Conservation (phyloP, 1,284 basidiomycete species). For the Microbotryomycetes sp. region DNA sequence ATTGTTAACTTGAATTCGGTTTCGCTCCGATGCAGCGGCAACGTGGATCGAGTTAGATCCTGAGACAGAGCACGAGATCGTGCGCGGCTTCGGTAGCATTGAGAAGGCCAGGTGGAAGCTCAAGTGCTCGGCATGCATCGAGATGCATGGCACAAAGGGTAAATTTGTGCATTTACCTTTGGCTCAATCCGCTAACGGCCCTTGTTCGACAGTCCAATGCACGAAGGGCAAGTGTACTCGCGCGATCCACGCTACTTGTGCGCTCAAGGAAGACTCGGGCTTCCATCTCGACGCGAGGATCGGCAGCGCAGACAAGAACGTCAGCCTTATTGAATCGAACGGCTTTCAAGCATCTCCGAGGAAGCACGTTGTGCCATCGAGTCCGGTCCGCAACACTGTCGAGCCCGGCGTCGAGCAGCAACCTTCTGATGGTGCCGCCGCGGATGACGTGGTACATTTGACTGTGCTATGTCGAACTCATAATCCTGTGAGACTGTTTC, state of each 20-base stretch:
- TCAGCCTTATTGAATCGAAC: constrained; percentile 13
- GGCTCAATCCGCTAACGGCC: background rate
- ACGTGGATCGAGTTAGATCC: constrained; percentile 35
- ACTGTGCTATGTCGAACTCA: constrained; percentile 26
- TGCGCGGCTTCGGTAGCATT: constrained; percentile 75
- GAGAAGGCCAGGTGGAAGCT: constrained; percentile 83
- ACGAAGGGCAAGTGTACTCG: constrained; percentile 53
- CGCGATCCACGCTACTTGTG: constrained; percentile 90
- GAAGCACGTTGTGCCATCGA: constrained; percentile 54
- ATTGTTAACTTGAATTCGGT: background rate
- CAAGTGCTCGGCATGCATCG: constrained; percentile 78
- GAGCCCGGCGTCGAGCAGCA: background rate
- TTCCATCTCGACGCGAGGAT: constrained; percentile 59
- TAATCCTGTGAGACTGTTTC: constrained; percentile 55
- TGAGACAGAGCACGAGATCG: constrained; percentile 46
- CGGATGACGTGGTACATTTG: constrained; percentile 13
- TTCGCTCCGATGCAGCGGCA: constrained; percentile 22
- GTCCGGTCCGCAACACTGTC: background rate
- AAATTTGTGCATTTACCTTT: background rate
- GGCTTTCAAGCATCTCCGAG: constrained; percentile 32
- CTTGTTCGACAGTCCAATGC: constrained; percentile 33
- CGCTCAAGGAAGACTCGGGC: constrained; percentile 51
- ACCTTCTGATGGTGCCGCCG: background rate
- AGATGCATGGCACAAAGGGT: constrained; percentile 69
- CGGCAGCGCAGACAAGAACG: constrained; percentile 58